These are phyloP conservation scores for Leucaena leucocephala DNA, from an alignment of 306 rosid genomes.

Conservation along the genomic window DNA sequence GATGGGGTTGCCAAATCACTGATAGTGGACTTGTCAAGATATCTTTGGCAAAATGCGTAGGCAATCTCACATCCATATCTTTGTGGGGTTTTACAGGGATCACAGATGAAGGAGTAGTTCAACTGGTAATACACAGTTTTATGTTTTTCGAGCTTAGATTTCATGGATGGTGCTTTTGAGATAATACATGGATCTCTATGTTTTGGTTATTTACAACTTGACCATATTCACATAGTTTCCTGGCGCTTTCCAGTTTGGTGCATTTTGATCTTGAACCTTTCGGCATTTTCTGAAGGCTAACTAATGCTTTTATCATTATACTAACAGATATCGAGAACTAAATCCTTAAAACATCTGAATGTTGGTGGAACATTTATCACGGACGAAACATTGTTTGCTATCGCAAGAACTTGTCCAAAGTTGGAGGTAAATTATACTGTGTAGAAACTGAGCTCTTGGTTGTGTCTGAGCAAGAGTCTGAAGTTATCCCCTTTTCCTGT, in stretches of 20 bases:
- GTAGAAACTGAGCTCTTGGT: not conserved
- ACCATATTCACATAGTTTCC: not conserved
- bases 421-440: slow-evolving; percentile 58
- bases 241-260: slow-evolving; percentile 17
- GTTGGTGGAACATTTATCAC: slow-evolving; percentile 92
- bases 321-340: slow-evolving; percentile 73
- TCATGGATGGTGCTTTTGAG: not conserved
- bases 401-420: slow-evolving; percentile 73
- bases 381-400: slow-evolving; percentile 72
- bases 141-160: not conserved
- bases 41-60: slow-evolving; percentile 71
- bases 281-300: not conserved
- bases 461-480: not conserved
- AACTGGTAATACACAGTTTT: slow-evolving; percentile 58
- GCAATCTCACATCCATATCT: slow-evolving; percentile 78
- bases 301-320: slow-evolving; percentile 15
- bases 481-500: slow-evolving; percentile 1
- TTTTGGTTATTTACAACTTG: not conserved
- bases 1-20: slow-evolving; percentile 88
- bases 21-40: slow-evolving; percentile 69
- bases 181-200: not conserved
- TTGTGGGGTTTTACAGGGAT: slow-evolving; percentile 95
- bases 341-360: slow-evolving; percentile 73
- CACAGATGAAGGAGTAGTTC: slow-evolving; percentile 85
- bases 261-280: slow-evolving; percentile 14